phyloP scores from a whole-genome alignment of 371 early-diverging fungal species.

The Mucor circinelloides region DNA sequence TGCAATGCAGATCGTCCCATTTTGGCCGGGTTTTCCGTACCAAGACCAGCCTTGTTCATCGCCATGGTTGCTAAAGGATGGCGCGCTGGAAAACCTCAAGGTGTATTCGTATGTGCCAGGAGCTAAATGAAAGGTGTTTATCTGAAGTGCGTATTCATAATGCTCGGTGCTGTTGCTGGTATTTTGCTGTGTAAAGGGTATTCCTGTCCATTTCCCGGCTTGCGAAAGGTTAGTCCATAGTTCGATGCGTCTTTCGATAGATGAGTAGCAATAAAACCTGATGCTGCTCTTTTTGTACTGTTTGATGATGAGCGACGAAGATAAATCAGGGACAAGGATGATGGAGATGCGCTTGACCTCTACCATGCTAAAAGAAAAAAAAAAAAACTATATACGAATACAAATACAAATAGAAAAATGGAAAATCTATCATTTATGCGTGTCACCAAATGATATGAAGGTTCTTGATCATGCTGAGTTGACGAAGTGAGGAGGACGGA shows the following conservation, averaged over 20 bases:
- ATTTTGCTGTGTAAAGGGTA: slow-evolving; percentile 1
- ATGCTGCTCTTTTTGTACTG: background rate
- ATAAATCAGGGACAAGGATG: background rate
- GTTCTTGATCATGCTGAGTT: too few species aligned
- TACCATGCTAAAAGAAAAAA: too few species aligned
- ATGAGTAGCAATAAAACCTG: background rate
- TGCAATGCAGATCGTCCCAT: slow-evolving; percentile 8
- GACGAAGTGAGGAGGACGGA: too few species aligned
- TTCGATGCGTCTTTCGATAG: slow-evolving; percentile 24
- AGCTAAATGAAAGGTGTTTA: background rate
- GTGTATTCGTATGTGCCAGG: slow-evolving; percentile 18
- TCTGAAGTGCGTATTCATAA: background rate
- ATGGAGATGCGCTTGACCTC: too few species aligned
- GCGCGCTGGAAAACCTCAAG: background rate
- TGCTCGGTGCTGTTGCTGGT: background rate
- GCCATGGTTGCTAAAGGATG: background rate
- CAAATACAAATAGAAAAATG: too few species aligned
- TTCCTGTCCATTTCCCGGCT: background rate
- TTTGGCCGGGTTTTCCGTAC: slow-evolving; percentile 13
- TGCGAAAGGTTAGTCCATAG: slow-evolving; percentile 23
- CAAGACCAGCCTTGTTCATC: slow-evolving; percentile 12
- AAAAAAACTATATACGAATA: too few species aligned
- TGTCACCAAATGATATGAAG: too few species aligned
- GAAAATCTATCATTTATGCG: too few species aligned
- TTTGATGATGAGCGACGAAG: background rate